Evolutionary conservation across 169 alveolate genomes (phyloP).

Genomic region (Cardiosporidium cionae): DNA sequence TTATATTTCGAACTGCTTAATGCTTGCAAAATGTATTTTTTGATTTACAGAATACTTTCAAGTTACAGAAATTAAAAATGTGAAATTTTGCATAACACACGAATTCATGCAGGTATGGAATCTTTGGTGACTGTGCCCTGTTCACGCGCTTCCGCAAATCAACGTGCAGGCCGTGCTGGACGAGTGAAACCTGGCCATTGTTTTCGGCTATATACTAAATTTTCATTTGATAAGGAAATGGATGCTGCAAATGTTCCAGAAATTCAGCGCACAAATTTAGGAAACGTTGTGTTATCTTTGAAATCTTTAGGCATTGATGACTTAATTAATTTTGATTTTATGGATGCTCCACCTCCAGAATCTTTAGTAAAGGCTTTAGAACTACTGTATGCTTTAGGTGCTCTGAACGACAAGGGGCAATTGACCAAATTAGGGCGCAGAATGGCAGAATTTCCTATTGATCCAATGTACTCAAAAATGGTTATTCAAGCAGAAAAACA

Average conservation of each 20-base stretch:
- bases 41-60: too few relatives aligned
- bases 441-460: constrained; percentile 99
- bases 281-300: constrained; percentile 61
- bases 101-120: constrained; percentile 93
- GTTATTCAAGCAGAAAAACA: constrained; percentile 77
- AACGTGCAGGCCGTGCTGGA: constrained; percentile 99
- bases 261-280: constrained; percentile 58
- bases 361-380: constrained; percentile 90
- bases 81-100: too few relatives aligned
- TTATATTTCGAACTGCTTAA: too few relatives aligned
- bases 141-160: constrained; percentile 97
- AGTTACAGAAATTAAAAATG: background rate
- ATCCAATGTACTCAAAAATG: constrained; percentile 91
- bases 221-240: constrained; percentile 90
- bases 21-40: too few relatives aligned
- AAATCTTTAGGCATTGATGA: constrained; percentile 96
- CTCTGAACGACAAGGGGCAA: constrained; percentile 66
- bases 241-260: constrained; percentile 66
- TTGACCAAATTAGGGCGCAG: constrained; percentile 78
- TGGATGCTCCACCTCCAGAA: constrained; percentile 98
- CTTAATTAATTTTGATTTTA: constrained; percentile 95
- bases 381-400: constrained; percentile 93
- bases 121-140: constrained; percentile 94
- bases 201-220: constrained; percentile 94
- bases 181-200: constrained; percentile 96